Conservation (phyloP, 257 asterid genomes). For the Capsicum chinense region DNA sequence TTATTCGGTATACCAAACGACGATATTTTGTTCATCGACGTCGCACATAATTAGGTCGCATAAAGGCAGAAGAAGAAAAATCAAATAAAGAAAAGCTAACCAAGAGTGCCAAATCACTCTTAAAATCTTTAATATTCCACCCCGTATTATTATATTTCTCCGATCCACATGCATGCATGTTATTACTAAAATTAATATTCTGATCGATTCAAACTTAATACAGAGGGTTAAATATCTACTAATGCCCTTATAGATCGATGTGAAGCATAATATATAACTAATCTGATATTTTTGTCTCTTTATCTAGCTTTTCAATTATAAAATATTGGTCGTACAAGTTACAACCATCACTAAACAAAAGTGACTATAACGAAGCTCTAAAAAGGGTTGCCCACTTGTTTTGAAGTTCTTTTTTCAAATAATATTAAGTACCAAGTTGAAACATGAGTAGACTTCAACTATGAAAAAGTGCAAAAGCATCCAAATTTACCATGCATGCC, state of each 20-base stretch:
- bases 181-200: no score
- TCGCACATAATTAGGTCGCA: not conserved
- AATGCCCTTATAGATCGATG: not conserved
- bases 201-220: not conserved
- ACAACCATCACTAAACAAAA: not conserved
- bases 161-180: no score
- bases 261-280: not conserved
- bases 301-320: not conserved
- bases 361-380: not conserved
- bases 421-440: not conserved
- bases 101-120: no score
- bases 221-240: not conserved
- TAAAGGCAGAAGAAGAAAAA: not conserved
- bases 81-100: no score
- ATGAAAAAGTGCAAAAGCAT: constrained; percentile 1
- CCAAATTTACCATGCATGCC: constrained; percentile 11
- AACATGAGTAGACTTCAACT: constrained; percentile 20
- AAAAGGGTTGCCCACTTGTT: not conserved
- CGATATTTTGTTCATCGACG: no score
- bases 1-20: no score
- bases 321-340: not conserved
- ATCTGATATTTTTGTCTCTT: not conserved
- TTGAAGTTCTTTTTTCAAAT: not conserved
- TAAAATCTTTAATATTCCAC: no score
- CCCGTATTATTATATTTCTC: no score